These are phyloP conservation scores for Funneliformis mosseae DNA, from an alignment of 192 early-diverging fungal species.

Conservation along the genomic window DNA sequence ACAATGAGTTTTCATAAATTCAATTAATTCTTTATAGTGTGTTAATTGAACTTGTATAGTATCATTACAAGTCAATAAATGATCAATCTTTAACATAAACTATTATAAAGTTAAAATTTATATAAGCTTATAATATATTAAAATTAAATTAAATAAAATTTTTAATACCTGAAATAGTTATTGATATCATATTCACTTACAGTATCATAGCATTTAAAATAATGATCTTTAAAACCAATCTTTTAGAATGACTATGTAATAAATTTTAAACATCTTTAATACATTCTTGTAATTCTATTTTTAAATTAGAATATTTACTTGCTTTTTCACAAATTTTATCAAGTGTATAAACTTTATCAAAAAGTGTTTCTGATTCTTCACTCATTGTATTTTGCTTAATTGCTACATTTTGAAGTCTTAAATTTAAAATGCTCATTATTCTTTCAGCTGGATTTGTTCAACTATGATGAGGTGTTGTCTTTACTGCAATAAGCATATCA, in stretches of 20 bases:
- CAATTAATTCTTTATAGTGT: neutral
- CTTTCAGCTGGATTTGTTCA: neutral
- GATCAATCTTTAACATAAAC: neutral
- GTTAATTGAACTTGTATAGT: neutral
- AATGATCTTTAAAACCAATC: neutral
- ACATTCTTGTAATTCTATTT: neutral
- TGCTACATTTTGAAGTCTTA: neutral
- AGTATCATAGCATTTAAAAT: neutral
- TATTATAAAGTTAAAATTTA: no score
- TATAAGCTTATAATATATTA: neutral
- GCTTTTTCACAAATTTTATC: neutral
- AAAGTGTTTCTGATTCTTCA: neutral
- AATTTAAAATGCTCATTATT: conserved; percentile 1
- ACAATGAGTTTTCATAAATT: neutral
- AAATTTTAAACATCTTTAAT: neutral
- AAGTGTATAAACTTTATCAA: neutral
- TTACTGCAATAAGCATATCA: neutral
- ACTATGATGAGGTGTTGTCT: neutral
- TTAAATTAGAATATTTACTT: neutral
- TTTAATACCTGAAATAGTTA: neutral
- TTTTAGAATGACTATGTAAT: neutral
- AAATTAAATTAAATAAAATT: neutral
- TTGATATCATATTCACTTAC: neutral
- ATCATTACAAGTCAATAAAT: neutral
- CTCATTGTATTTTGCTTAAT: neutral